Base-by-base conservation (phyloP, 345 rosid species). In the Streptanthus diversifolius region DNA sequence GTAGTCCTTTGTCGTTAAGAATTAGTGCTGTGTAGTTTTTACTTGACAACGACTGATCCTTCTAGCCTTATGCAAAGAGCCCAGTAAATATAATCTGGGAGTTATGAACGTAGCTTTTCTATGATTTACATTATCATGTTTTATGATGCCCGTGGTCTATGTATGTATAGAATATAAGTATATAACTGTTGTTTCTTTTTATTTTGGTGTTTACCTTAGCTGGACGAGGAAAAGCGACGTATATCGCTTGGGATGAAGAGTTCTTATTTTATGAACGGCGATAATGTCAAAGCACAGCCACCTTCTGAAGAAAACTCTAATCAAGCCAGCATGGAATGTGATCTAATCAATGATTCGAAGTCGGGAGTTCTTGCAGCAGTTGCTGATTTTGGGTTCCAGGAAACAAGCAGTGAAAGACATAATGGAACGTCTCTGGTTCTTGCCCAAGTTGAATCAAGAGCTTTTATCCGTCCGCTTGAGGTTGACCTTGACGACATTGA, bases 161-260 rank as follows among this genome's bases (percentile, higher is more conserved):
- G 32, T 4, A n/a, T 61, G 8, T 55, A 45, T 8, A 30, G 69
- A 32, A 60, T 24, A 37, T 29, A 53, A 30, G 69, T 24, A 60
- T 24, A 37, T 29, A 53, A 32, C 55, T 60, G 36, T 15, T 63
- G 45, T 51, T 66, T 55, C 59, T 37, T 44, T 67, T 61, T 3
- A 49, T 32, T 70, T 74, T 68, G 48, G 44, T 7, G 44, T 60
- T 73, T 49, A 18, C 68, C 32, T 14, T 75, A 95, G 99, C 80
- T 95, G 74, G 93, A 89, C 44, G 83, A 80, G 81, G 96, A 86
- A 79, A 90, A 82, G 72, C 87, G 47, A 8, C 85, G 98, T 57
- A 83, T 91, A 76, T 88, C 99, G 49, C 93, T 91, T 14, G 92
- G 96, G 59, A 87, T 91, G 96, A 95, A 91, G 81, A 74, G 63